Percentiles rank a stretch among this genome's conserved stretches.
These are phyloP conservation scores for Microbotryomycetes sp. DNA, from an alignment of 1,284 basidiomycete species.

Conservation along the genomic window DNA sequence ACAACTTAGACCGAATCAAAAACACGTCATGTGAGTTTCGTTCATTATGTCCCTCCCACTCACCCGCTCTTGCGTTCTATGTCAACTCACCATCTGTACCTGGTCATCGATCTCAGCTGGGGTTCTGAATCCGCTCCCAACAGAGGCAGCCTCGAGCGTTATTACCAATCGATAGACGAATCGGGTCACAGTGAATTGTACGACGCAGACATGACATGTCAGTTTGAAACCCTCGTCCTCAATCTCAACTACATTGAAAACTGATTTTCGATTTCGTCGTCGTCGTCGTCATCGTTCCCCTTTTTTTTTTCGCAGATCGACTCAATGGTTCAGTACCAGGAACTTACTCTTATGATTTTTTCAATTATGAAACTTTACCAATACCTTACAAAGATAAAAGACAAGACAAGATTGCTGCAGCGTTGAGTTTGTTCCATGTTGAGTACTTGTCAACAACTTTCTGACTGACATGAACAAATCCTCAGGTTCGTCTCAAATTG, in stretches of 20 bases:
- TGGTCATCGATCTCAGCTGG: too few relatives aligned
- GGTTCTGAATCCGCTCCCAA: slow-evolving; percentile 23
- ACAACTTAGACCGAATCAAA: slow-evolving; percentile 14
- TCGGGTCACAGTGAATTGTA: slow-evolving; percentile 9
- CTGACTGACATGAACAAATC: not conserved
- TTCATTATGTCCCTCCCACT: too few relatives aligned
- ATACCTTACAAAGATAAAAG: slow-evolving; percentile 8
- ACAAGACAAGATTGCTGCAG: slow-evolving; percentile 10
- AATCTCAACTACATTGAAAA: too few relatives aligned
- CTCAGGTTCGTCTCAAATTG: slow-evolving; percentile 7
- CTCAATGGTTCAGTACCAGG: slow-evolving; percentile 16
- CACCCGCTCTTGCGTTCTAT: too few relatives aligned
- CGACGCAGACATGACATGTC: slow-evolving; percentile 21
- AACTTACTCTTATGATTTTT: slow-evolving; percentile 14
- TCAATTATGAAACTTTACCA: slow-evolving; percentile 12
- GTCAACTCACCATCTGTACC: too few relatives aligned
- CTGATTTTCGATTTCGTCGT: not conserved
- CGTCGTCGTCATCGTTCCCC: too few relatives aligned
- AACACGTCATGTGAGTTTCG: slow-evolving; percentile 1
- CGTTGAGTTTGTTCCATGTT: slow-evolving; percentile 3
- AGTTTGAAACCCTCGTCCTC: not conserved
- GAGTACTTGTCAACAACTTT: not conserved
- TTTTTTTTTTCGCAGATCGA: too few relatives aligned
- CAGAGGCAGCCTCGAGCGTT: slow-evolving; percentile 3
- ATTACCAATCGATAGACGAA: slow-evolving; percentile 5